Base-by-base conservation (phyloP, 2,329 filamentous ascomycete genomes). In the Ceratocystis destructans region DNA sequence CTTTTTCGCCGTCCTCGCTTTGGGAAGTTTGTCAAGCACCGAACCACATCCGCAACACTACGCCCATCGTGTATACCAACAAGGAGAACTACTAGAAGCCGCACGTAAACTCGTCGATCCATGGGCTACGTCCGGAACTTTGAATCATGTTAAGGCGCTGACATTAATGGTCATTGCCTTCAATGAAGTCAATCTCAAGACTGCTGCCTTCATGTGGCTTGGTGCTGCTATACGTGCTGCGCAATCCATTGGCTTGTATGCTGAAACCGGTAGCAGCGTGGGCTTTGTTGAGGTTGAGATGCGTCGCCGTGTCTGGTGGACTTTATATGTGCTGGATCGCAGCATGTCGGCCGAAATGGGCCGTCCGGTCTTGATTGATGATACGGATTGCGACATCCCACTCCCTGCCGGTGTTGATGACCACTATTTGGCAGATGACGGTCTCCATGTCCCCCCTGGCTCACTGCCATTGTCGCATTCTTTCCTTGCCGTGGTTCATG, bases 291-390 rank as follows among this genome's bases (percentile, higher is more conserved):
- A 96, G 71, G 83, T 83, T 10, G 93, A 97, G 75, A 91, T 93
- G 84, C 85, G 92, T 65, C 85, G 89, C 68, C 82, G 92, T 66
- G 84, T 94, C 1, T 99, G 93, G 93, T 99, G 94, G 91, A 85
- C 89, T 15, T 84, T 96, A 66, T 97, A 97, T 75, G 84, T 90
- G 57, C 85, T 92, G 77, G 94, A 99, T 76, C 85, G 91, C 69
- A 82, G 89, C 31, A 78, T 95, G 62, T 86, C 90, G 0, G 79
- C 96, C 12, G 92, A 96, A 73, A 80, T 91, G 44, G 89, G 90
- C 7, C 85, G 88, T 63, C 90, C 93, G 0, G 83, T 89, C 66
- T 76, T 92, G 70, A 96, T 97, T 72, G 82, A 92, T 72, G 93
- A 97, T 71, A 82, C 84, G 41, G 93, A 97, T 74, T 96, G 90